Evolutionary conservation across 352 stramenopile genomes (phyloP).

Genomic region (Phytophthora macrochlamydospora): DNA sequence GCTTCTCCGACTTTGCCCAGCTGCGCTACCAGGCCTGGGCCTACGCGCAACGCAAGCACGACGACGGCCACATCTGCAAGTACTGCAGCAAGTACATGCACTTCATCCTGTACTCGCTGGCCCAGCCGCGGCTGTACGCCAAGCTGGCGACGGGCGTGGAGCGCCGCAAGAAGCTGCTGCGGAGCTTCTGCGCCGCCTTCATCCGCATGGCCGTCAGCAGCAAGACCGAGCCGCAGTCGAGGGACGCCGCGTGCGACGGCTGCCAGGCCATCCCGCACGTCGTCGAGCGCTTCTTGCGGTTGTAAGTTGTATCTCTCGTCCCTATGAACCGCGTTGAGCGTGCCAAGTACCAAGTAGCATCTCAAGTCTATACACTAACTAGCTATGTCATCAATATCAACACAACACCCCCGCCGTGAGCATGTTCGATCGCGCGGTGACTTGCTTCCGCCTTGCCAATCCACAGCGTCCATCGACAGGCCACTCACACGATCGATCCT

Average conservation of each 20-base stretch:
- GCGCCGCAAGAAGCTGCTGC: slow-evolving; percentile 46
- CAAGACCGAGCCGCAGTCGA: slow-evolving; percentile 31
- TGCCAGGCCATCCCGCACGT: slow-evolving; percentile 46
- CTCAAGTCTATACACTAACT: neutral
- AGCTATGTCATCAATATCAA: too few species aligned
- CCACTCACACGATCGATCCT: too few species aligned
- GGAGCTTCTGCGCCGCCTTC: slow-evolving; percentile 48
- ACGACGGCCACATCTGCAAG: slow-evolving; percentile 36
- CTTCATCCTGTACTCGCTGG: slow-evolving; percentile 54
- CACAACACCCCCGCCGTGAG: too few species aligned
- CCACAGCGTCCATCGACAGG: neutral
- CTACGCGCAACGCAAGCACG: slow-evolving; percentile 47
- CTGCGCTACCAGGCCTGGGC: slow-evolving; percentile 47
- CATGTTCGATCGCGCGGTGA: neutral
- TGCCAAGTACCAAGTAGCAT: neutral
- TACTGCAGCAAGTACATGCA: slow-evolving; percentile 62
- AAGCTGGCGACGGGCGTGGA: slow-evolving; percentile 34
- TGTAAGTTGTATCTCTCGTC: neutral
- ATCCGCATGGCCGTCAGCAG: slow-evolving; percentile 43
- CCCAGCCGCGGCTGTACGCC: slow-evolving; percentile 45
- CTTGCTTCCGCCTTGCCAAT: slow-evolving; percentile 1
- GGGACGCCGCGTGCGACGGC: slow-evolving; percentile 35
- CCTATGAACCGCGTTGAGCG: slow-evolving; percentile 16
- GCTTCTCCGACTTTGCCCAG: slow-evolving; percentile 52
- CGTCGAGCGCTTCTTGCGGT: slow-evolving; percentile 46